Conservation (phyloP, 108 stramenopile genomes). For the Pseudonitzschia multistriata region DNA sequence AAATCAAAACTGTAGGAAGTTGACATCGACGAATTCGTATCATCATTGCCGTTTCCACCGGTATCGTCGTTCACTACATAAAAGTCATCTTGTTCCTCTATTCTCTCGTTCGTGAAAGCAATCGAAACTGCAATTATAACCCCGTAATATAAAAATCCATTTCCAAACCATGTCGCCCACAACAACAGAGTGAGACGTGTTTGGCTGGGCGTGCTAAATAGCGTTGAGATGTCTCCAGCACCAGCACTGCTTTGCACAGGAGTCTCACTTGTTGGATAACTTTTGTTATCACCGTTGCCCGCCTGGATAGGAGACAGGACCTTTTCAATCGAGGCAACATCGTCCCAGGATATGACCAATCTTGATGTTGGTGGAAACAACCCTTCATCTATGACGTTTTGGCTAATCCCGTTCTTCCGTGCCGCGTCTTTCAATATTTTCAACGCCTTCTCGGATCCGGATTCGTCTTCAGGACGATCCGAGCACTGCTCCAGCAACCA, state of each 20-base stretch:
- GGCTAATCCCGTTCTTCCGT: slow-evolving; percentile 27
- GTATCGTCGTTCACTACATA: slow-evolving; percentile 11
- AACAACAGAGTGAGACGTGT: slow-evolving; percentile 17
- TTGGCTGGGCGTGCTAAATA: slow-evolving; percentile 28
- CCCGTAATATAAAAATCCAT: slow-evolving; percentile 43
- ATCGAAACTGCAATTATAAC: slow-evolving; percentile 33
- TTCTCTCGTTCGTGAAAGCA: slow-evolving; percentile 29
- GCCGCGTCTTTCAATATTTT: slow-evolving; percentile 34
- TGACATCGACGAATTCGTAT: slow-evolving; percentile 7
- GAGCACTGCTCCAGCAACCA: slow-evolving; percentile 41
- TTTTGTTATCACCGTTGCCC: slow-evolving; percentile 19
- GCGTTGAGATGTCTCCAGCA: slow-evolving; percentile 10
- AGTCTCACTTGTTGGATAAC: slow-evolving; percentile 22
- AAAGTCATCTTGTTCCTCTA: not conserved
- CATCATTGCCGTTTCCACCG: too few species aligned
- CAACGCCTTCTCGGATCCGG: slow-evolving; percentile 34
- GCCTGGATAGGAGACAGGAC: not conserved
- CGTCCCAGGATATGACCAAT: slow-evolving; percentile 23
- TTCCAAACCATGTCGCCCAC: slow-evolving; percentile 36
- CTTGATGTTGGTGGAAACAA: slow-evolving; percentile 25
- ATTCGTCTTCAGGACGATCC: slow-evolving; percentile 22
- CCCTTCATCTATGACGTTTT: not conserved
- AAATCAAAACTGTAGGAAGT: slow-evolving; percentile 49
- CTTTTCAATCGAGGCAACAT: not conserved
- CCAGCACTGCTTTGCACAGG: not conserved